Evolutionary conservation across 78 protist genomes (phyloP), one percentile per base, ranked within the genome.

Genomic region (Polysphondylium violaceum): DNA sequence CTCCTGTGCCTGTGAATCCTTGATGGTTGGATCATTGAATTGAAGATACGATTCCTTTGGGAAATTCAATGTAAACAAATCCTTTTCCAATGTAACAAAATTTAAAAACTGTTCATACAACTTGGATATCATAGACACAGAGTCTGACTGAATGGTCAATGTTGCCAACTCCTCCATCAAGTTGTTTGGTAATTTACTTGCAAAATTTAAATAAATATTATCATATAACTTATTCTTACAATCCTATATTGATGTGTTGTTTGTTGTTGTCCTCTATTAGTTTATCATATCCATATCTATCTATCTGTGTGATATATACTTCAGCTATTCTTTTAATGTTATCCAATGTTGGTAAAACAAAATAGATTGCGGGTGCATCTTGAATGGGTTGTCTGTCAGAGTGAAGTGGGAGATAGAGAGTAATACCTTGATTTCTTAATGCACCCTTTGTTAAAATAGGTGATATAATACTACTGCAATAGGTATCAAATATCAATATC

Each of bases 361-460:
- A 94, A 93, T 97, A 97, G n/a, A 97, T 89, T 2, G 99, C 99
- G 0, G 98, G 98, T 1, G 85, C 97, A 58, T 97, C 99, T 23
- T 74, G 81, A 38, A 97, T 88, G 23, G 94, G 72, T 31, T 97
- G 96, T 5, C 99, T 60, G n/a, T 96, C 95, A 17, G 88, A 23
- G 16, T 97, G 94, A 1, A 97, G 36, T 5, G 41, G 47, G 31
- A 65, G 29, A 63, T 81, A 73, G 38, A 97, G 89, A 27, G 98
- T 97, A 27, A 97, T 78, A 60, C 98, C 99, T 29, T 86, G 88
- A 11, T 96, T 92, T 12, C 98, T 51, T 51, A 97, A 61, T 71
- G 93, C 98, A 43, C 94, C 94, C 59, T 96, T 96, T 0, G 90
- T 76, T 36, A 97, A 64, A 5, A 97, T 75, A 3, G 97, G 97